Evolutionary conservation across 1,284 basidiomycete species (phyloP).

Genomic region (Sporisorium iseilematis-ciliati): DNA sequence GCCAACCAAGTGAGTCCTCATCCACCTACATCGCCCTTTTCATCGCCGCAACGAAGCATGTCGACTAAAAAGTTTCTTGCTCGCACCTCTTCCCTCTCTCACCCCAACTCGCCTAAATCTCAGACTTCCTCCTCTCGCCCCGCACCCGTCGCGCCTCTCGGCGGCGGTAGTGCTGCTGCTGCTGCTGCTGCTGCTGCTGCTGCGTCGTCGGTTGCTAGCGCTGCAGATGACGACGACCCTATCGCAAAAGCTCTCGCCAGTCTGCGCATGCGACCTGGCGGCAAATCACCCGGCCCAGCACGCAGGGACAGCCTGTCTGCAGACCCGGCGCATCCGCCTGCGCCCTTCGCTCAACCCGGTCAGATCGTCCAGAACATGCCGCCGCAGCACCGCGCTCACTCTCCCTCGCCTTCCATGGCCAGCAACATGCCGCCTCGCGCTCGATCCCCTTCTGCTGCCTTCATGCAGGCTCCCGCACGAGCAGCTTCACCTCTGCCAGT

Average conservation of each 20-base stretch:
- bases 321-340: constrained; percentile 20
- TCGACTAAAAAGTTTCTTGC: constrained; percentile 59
- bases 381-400: constrained; percentile 43
- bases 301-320: constrained; percentile 46
- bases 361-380: constrained; percentile 49
- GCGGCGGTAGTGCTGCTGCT: constrained; percentile 10
- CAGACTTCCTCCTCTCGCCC: constrained; percentile 35
- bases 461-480: constrained; percentile 79
- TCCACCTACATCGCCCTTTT: not conserved
- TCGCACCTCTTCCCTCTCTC: constrained; percentile 61
- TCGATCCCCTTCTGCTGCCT: constrained; percentile 78
- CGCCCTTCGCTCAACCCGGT: constrained; percentile 39
- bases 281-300: constrained; percentile 53
- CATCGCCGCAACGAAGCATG: constrained; percentile 48
- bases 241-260: constrained; percentile 79
- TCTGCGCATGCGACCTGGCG: constrained; percentile 70
- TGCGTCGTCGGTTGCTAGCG: constrained; percentile 15
- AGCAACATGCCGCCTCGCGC: constrained; percentile 73
- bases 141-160: constrained; percentile 38
- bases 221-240: constrained; percentile 76
- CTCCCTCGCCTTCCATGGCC: constrained; percentile 48
- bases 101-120: constrained; percentile 31
- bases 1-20: constrained; percentile 41
- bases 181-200: constrained; percentile 8
- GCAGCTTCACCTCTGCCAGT: constrained; percentile 74